A percentile compares a stretch with the other conserved stretches of the same genome.
phyloP scores from a whole-genome alignment of 306 rosid species.

The Begonia fuchsioides region DNA sequence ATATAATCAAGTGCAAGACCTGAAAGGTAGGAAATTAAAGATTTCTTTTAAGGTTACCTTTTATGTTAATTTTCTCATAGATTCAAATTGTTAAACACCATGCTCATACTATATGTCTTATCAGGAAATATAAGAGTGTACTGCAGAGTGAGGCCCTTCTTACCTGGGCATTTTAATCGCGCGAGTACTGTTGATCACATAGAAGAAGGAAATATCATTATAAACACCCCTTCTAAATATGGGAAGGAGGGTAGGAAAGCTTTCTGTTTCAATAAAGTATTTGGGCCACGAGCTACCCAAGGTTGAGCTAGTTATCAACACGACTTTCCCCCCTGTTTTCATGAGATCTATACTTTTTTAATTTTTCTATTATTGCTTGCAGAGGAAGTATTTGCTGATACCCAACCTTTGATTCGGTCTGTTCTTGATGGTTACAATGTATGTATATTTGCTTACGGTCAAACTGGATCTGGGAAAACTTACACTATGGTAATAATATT shows the following conservation, averaged over 20 bases:
- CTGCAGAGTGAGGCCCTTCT: conserved; percentile 83
- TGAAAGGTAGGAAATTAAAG: conserved; percentile 43
- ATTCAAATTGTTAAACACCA: background rate
- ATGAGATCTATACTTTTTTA: conserved; percentile 2
- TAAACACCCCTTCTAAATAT: conserved; percentile 54
- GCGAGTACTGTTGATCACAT: conserved; percentile 28
- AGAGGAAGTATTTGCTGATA: conserved; percentile 84
- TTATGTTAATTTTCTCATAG: background rate
- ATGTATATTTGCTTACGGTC: conserved; percentile 97
- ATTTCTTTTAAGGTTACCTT: background rate
- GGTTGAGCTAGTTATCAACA: conserved; percentile 22
- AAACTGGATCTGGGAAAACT: conserved; percentile 96
- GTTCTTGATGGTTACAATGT: conserved; percentile 90
- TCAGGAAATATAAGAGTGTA: conserved; percentile 92
- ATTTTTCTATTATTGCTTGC: conserved; percentile 10
- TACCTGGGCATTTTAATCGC: conserved; percentile 36
- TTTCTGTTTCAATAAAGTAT: conserved; percentile 63
- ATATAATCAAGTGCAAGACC: conserved; percentile 80
- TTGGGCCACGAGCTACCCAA: conserved; percentile 75
- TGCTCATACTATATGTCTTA: conserved; percentile 9
- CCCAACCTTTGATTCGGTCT: conserved; percentile 68
- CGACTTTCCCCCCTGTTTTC: background rate
- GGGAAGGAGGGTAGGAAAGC: conserved; percentile 70
- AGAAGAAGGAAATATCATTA: conserved; percentile 52
- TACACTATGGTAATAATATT: conserved; percentile 50